Base-by-base conservation (phyloP, 2,329 filamentous ascomycete genomes). In the Apiospora aurea region DNA sequence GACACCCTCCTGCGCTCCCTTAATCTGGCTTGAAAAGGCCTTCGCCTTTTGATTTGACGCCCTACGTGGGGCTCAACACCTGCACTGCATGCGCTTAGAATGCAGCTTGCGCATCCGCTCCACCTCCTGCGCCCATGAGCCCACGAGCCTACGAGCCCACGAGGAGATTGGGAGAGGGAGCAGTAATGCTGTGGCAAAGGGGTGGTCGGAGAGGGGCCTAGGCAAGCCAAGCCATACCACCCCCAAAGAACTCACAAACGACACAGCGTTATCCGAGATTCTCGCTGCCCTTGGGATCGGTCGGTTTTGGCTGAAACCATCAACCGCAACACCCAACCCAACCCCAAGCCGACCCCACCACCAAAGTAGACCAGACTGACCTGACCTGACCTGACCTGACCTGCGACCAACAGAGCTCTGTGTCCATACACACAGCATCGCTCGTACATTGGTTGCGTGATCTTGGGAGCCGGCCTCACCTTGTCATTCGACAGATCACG, bases 51-150 rank as follows among this genome's bases (percentile, higher is more conserved):
- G 46, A 57, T 57, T 69, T 51, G 47, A 57, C 43, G 47, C 68
- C 68, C 38, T 69, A 53, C 68, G 68, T 69, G 68, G 68, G 68
- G 68, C 68, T 69, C 68, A 69, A 69, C 68, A 57, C 38, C 46
- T 69, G 68, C 68, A 69, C 47, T 51, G 18, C 47, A 57, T 41
- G 68, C 34, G 46, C 57, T 41, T 64, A 64, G 57, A 64, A 41
- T 64, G 57, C 57, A 64, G 57, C 57, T 64, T 64, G 57, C 34
- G 57, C 57, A 64, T 64, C 57, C 57, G 57, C 57, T 64, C 46
- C 46, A 49, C 46, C 57, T 64, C 57, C 53, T 61, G 53, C 57
- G 34, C 13, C 21, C 57, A n/a, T 41, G 57, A 64, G 53, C 38
- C 53, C 53, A 61, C 38, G 53, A 38, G 53, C 13, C 21, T 34